A percentile compares a stretch with the other conserved stretches of the same genome.
Evolutionary conservation across 208 protist species (phyloP).

Genomic region (Crithidia fasciculata): DNA sequence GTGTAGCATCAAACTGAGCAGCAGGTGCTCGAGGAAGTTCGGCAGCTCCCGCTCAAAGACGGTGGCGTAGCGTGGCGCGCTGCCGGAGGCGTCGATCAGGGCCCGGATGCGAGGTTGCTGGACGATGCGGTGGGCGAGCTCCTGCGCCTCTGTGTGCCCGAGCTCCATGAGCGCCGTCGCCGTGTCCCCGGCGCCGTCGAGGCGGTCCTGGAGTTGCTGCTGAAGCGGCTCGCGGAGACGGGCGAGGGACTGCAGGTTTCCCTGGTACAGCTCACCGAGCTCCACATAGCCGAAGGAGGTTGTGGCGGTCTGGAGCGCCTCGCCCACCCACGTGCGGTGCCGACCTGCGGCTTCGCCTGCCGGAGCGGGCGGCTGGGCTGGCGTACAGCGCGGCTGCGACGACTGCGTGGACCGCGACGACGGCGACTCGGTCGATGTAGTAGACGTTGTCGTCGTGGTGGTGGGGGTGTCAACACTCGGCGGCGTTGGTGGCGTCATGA

Average conservation of each 20-base stretch:
- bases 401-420: not conserved
- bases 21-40: slow-evolving; percentile 25
- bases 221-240: slow-evolving; percentile 20
- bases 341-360: not conserved
- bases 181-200: not conserved
- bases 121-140: slow-evolving; percentile 11
- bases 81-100: not conserved
- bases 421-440: not conserved
- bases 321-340: slow-evolving; percentile 15
- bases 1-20: slow-evolving; percentile 23
- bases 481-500: no score
- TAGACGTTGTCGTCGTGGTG: no score
- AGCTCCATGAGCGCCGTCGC: slow-evolving; percentile 6
- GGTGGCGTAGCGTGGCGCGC: slow-evolving; percentile 2
- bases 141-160: slow-evolving; percentile 14
- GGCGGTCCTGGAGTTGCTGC: slow-evolving; percentile 19
- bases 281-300: slow-evolving; percentile 13
- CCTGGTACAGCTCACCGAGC: slow-evolving; percentile 13
- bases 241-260: slow-evolving; percentile 10
- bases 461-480: not conserved
- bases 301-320: slow-evolving; percentile 5
- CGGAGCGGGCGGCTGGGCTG: not conserved
- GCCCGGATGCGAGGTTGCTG: slow-evolving; percentile 1
- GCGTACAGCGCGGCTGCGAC: not conserved
- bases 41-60: slow-evolving; percentile 22